phyloP scores from a whole-genome alignment of 495 filamentous ascomycete genomes.

The Podospora tetraspora region DNA sequence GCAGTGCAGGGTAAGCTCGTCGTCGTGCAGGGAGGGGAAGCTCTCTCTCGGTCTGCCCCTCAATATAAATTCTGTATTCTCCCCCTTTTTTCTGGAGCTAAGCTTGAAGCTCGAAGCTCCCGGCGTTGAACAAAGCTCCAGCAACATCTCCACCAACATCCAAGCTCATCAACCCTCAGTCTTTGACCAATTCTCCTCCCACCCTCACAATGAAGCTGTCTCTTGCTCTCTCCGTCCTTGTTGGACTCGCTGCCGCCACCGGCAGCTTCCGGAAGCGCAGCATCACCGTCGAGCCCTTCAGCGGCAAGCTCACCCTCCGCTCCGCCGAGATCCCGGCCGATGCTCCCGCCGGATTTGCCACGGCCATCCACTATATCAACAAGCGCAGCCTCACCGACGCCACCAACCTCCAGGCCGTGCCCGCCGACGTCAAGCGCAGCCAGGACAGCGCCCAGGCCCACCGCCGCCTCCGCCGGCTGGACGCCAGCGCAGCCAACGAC shows the following conservation, averaged over 20 bases:
- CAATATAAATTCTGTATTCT: neutral
- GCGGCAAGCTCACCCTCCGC: constrained; percentile 11
- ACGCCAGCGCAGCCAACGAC: constrained; percentile 20
- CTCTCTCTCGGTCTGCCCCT: neutral
- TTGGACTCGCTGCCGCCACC: constrained; percentile 24
- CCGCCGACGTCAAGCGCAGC: constrained; percentile 18
- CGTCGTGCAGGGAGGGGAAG: neutral
- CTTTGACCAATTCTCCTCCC: neutral
- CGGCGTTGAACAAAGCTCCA: neutral
- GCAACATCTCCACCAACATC: neutral
- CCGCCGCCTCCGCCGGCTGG: constrained; percentile 11
- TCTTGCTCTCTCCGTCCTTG: constrained; percentile 26
- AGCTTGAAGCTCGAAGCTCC: neutral
- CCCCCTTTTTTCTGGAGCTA: neutral
- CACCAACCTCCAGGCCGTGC: constrained; percentile 22
- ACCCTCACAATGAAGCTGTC: constrained; percentile 33
- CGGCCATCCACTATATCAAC: constrained; percentile 19
- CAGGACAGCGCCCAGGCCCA: constrained; percentile 19
- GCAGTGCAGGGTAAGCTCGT: neutral
- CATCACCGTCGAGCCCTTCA: constrained; percentile 10
- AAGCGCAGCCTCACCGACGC: constrained; percentile 21
- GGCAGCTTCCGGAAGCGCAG: constrained; percentile 20
- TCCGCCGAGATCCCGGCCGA: constrained; percentile 15
- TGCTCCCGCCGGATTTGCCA: constrained; percentile 23
- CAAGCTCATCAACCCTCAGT: neutral